Evolutionary conservation across 2,329 filamentous ascomycete genomes (phyloP), one percentile per base, ranked within the genome.

Genomic region (Dactylellina leptospora): DNA sequence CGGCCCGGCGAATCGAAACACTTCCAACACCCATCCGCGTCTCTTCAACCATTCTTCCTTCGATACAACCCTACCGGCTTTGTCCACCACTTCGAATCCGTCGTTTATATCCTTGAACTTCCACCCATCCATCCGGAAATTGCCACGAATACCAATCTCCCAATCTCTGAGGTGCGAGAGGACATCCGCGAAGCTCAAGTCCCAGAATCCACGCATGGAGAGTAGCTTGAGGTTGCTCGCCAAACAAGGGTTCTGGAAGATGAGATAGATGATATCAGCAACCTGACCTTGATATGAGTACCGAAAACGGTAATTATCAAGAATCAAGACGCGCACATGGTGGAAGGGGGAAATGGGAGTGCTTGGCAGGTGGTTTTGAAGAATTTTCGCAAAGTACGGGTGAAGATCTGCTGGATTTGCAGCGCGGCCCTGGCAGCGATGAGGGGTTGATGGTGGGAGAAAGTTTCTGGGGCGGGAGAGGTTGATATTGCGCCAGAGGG

Each of bases 241-340:
- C 1, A 72, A 18, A 51, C 68, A 72, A 5, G 55, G 50, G 10
- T 72, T 72, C n/a, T 44, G 40, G 23, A 72, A 72, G n/a, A 72
- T 48, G 5, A 28, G 25, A 18, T n/a, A 42, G 20, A 72, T 36
- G 33, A 63, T 42, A 18, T 72, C 59, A 6, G 23, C 53, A 3
- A 64, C 30, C 16, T 54, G 22, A 6, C 44, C 18, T 5, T 30
- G 53, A 25, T 54, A 51, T 4, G 68, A 59, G 20, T 45, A 53
- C 8, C 28, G 33, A 44, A 72, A 59, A 1, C 18, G 45, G 23
- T 59, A 72, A 28, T 72, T 72, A 36, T 72, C 68, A 8, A 72
- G 68, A 10, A 72, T 72, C 13, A 72, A 16, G 4, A 72, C 59
- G 4, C 68, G 20, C 4, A 63, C 59, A 16, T 72, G 68, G 27